These are phyloP conservation scores for Herpetomonas muscarum DNA, from an alignment of 208 protist genomes.

Conservation along the genomic window DNA sequence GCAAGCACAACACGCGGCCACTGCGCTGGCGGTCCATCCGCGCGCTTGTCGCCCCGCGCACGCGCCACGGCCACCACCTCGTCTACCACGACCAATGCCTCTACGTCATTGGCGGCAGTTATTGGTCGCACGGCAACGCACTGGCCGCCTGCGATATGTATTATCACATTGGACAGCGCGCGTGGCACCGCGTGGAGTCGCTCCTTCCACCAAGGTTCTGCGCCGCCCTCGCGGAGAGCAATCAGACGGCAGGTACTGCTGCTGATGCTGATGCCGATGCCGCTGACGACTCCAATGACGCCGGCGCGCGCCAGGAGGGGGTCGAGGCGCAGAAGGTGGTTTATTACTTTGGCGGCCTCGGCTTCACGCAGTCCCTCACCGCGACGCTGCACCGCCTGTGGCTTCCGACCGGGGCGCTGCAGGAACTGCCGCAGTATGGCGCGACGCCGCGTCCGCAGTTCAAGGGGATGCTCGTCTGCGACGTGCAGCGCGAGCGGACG, in stretches of 20 bases:
- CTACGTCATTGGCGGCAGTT: constrained; percentile 50
- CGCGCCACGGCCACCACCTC: constrained; percentile 56
- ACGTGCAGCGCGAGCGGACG: constrained; percentile 31
- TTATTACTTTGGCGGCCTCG: constrained; percentile 47
- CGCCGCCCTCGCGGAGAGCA: constrained; percentile 33
- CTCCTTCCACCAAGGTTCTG: constrained; percentile 44
- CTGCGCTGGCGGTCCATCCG: constrained; percentile 32
- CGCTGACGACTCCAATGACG: not conserved
- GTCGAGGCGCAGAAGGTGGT: constrained; percentile 12
- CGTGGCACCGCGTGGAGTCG: constrained; percentile 32
- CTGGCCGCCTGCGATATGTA: constrained; percentile 37
- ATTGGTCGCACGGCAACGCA: constrained; percentile 52
- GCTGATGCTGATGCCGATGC: not conserved
- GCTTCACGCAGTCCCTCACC: constrained; percentile 29
- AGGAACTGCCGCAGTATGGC: constrained; percentile 46
- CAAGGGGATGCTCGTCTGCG: constrained; percentile 39
- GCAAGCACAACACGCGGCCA: constrained; percentile 24
- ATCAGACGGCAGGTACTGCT: constrained; percentile 1
- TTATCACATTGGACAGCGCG: constrained; percentile 20
- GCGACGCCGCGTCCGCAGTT: constrained; percentile 41
- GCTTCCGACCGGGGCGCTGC: constrained; percentile 27
- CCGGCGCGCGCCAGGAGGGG: not conserved
- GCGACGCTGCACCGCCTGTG: constrained; percentile 37
- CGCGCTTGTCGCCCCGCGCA: constrained; percentile 26
- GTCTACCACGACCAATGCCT: constrained; percentile 31